A percentile compares a stretch with the other conserved stretches of the same genome.
These are phyloP conservation scores for Acidomyces sp. DNA, from an alignment of 495 filamentous ascomycete species.

Conservation along the genomic window DNA sequence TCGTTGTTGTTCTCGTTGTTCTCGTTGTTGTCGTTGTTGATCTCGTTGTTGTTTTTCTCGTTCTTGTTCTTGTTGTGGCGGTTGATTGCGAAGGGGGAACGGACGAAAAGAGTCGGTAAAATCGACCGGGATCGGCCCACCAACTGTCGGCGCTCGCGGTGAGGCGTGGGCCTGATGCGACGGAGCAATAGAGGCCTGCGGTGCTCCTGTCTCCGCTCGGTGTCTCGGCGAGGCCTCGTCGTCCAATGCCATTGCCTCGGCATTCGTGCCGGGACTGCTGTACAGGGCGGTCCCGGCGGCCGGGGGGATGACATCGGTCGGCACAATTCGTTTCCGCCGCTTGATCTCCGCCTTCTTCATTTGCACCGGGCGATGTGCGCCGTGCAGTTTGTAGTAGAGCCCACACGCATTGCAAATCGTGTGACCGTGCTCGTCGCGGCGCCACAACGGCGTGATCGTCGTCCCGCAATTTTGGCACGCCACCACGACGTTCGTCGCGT, in stretches of 20 bases:
- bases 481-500: slow-evolving; percentile 59
- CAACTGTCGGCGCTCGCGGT: too few relatives aligned
- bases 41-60: slow-evolving; percentile 29
- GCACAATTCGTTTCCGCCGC: slow-evolving; percentile 87
- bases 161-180: too few relatives aligned
- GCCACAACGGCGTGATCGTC: slow-evolving; percentile 91
- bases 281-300: too few relatives aligned
- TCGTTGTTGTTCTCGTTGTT: too few relatives aligned
- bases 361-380: slow-evolving; percentile 75
- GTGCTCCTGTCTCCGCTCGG: background rate
- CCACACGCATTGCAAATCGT: slow-evolving; percentile 98
- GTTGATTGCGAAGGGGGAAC: background rate
- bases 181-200: background rate
- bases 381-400: slow-evolving; percentile 94
- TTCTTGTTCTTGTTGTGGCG: slow-evolving; percentile 14
- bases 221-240: slow-evolving; percentile 2
- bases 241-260: too few relatives aligned
- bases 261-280: too few relatives aligned
- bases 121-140: slow-evolving; percentile 25
- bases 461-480: slow-evolving; percentile 97
- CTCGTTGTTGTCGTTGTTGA: background rate
- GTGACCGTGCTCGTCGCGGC: slow-evolving; percentile 86
- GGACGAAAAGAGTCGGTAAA: slow-evolving; percentile 24
- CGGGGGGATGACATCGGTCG: too few relatives aligned
- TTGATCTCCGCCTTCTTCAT: slow-evolving; percentile 99